Evolutionary conservation across 176 grass and related monocot genomes (phyloP).

Genomic region (Echinochloa phyllopogon): DNA sequence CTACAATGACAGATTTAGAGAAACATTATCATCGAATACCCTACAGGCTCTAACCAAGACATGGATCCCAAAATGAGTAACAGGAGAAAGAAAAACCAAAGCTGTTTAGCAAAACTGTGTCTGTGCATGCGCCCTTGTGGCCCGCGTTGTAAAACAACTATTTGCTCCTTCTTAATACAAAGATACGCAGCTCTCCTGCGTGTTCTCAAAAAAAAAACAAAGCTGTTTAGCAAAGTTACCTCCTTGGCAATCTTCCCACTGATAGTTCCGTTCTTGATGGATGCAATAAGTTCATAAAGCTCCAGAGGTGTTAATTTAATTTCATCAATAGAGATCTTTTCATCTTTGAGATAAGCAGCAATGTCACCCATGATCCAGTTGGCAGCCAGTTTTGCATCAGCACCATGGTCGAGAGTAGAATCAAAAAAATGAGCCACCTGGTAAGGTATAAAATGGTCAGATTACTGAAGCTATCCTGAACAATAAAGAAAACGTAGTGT

Average conservation of each 20-base stretch:
- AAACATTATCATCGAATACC: not conserved
- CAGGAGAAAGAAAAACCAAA: not conserved
- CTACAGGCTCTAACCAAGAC: not conserved
- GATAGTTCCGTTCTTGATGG: conserved; percentile 87
- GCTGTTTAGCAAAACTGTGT: conserved; percentile 7
- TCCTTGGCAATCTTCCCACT: conserved; percentile 98
- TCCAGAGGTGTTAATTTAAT: conserved; percentile 88
- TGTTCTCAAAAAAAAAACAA: conserved; percentile 4
- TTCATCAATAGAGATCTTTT: conserved; percentile 73
- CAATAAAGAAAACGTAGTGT: conserved; percentile 18
- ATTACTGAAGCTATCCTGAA: conserved; percentile 26
- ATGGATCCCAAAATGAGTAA: not conserved
- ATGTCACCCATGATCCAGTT: conserved; percentile 99
- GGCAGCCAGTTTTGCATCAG: conserved; percentile 84
- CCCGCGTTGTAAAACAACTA: too few relatives aligned
- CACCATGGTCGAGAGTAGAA: conserved; percentile 72
- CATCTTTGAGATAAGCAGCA: conserved; percentile 90
- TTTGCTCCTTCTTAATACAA: too few relatives aligned
- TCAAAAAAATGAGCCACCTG: conserved; percentile 94
- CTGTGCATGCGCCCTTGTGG: too few relatives aligned
- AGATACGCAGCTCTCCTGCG: too few relatives aligned
- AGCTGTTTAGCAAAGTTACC: conserved; percentile 44
- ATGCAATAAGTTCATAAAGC: conserved; percentile 75
- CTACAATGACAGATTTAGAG: conserved; percentile 46
- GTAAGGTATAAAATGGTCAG: conserved; percentile 37